phyloP scores from a whole-genome alignment of 352 stramenopile species.

The Phytophthora pisi region DNA sequence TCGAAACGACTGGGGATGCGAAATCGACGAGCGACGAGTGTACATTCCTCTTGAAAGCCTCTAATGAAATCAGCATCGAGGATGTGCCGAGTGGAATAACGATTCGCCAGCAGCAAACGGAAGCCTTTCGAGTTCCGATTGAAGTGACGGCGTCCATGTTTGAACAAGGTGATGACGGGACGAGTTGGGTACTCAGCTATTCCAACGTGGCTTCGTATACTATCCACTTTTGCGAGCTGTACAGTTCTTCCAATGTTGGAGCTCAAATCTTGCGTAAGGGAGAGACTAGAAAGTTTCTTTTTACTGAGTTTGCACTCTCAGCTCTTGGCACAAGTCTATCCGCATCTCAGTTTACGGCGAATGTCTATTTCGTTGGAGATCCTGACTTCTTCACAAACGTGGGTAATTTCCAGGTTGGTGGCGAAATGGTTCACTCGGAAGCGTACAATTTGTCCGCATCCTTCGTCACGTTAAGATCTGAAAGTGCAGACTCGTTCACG shows the following conservation, averaged over 20 bases:
- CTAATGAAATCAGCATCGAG: background rate
- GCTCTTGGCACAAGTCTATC: constrained; percentile 15
- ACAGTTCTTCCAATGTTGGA: background rate
- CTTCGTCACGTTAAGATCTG: constrained; percentile 5
- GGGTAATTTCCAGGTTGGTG: constrained; percentile 6
- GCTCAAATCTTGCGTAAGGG: constrained; percentile 17
- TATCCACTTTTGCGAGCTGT: constrained; percentile 24
- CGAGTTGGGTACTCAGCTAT: constrained; percentile 6
- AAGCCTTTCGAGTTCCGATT: background rate
- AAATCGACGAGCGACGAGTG: constrained; percentile 17
- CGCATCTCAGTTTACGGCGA: constrained; percentile 3
- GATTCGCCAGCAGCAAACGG: constrained; percentile 8
- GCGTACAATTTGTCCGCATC: constrained; percentile 22
- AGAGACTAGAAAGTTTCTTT: constrained; percentile 2
- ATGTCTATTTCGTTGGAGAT: constrained; percentile 20
- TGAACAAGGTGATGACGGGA: background rate
- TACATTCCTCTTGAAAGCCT: constrained; percentile 20
- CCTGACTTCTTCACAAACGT: background rate
- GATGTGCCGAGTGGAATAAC: constrained; percentile 7
- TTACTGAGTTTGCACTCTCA: constrained; percentile 3
- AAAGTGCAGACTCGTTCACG: constrained; percentile 2
- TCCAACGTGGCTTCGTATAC: constrained; percentile 13
- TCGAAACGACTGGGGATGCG: constrained; percentile 8
- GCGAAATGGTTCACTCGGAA: background rate
- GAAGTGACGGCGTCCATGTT: constrained; percentile 11